Percentiles rank a stretch among this genome's conserved stretches.
These are phyloP conservation scores for Asterochloris sp. DNA, from an alignment of 139 green algal species.

Conservation along the genomic window DNA sequence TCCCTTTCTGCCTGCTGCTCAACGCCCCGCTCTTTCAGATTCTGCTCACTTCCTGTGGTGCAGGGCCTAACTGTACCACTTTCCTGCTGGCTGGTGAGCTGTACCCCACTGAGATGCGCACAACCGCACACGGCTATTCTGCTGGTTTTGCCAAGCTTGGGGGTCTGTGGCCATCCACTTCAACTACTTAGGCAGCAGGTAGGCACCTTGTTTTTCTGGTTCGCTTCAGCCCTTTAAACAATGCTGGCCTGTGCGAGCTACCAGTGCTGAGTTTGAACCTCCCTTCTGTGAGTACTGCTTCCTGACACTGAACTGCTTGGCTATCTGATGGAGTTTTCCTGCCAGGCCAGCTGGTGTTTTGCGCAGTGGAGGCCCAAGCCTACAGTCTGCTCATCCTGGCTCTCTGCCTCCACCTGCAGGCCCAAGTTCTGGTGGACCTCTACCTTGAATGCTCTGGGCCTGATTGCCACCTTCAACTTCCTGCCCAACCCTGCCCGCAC, in stretches of 20 bases:
- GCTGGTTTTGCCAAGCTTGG: constrained; percentile 57
- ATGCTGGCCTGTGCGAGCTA: no score
- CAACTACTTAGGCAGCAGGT: constrained; percentile 18
- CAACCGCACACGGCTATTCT: constrained; percentile 51
- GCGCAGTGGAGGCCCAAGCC: no score
- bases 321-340: no score
- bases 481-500: constrained; percentile 40
- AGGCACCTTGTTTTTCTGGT: constrained; percentile 26
- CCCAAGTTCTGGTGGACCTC: constrained; percentile 48
- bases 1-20: no score
- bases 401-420: neutral
- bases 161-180: constrained; percentile 41
- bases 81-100: constrained; percentile 60
- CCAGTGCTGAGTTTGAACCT: no score
- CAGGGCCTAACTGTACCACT: constrained; percentile 43
- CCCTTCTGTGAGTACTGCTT: no score
- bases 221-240: neutral
- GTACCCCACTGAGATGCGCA: constrained; percentile 65
- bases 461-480: constrained; percentile 53
- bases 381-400: no score
- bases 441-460: constrained; percentile 34
- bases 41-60: no score
- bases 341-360: no score
- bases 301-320: no score
- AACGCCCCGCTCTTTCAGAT: no score